Evolutionary conservation across 768 basidiomycete genomes (phyloP), one percentile per base, ranked within the genome.

Genomic region (Tephrocybe sp.): DNA sequence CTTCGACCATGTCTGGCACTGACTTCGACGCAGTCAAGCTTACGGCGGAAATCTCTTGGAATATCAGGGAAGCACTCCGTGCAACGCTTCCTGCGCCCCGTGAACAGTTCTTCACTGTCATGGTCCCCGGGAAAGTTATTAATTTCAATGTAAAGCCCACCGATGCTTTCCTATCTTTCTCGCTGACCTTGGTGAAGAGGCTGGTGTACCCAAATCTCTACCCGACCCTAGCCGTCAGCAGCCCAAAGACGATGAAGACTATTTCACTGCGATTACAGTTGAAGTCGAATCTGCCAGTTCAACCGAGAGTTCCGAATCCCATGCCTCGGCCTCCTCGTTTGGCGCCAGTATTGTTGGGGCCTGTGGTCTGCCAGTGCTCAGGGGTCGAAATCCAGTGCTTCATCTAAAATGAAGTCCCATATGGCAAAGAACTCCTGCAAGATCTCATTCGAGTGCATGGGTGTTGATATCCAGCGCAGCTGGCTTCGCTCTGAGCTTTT

Each of bases 71-170:
- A 36, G 42, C 49, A 4, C n/a, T 51, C 19, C 5, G 32, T 11
- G 36, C 31, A 20, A 13, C 42, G 5, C 22, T 51, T 1, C 49
- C 49, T 14, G 35, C 42, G 16, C 49, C 49, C 10, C 42, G 23
- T 38, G 49, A 51, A 30, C 49, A 45, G 42, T 51, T 51, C 35
- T 51, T 45, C 38, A 51, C 42, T 26, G 49, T 51, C 42, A 51
- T 51, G 49, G 43, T 45, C 9, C 49, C 42, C 13, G 49, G 42
- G 12, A 51, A 51, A 30, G 49, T 51, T 4, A 32, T 51, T 20
- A 51, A 51, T 17, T 38, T 51, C 34, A 34, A 30, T 4, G 49
- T 51, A n/a, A 43, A 22, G 49, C 14, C 17, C 14, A 2, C 26
- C n/a, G 7, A 7, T n/a, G n/a, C n/a, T n/a, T n/a, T n/a, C 19